Conservation (phyloP, 2,329 filamentous ascomycete species). For the Orbilia quercus region DNA sequence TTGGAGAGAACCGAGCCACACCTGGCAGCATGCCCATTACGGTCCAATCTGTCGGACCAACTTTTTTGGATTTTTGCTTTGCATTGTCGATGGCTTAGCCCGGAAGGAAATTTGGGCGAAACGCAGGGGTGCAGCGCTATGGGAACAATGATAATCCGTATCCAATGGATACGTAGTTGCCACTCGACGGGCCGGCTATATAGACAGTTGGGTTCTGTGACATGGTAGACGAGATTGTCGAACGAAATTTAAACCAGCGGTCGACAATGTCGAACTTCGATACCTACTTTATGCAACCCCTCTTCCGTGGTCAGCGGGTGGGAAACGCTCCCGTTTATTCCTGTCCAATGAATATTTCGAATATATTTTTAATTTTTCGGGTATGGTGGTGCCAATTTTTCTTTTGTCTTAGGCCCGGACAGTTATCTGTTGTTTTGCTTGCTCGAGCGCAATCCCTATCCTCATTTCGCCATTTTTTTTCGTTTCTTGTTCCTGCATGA, state of each 20-base stretch:
- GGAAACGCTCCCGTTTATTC: background rate
- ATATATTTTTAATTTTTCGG: too few relatives aligned
- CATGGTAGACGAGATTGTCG: constrained; percentile 10
- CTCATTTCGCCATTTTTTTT: constrained; percentile 51
- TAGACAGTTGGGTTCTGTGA: background rate
- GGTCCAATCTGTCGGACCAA: constrained; percentile 3
- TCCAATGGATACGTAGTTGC: background rate
- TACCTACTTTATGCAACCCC: too few relatives aligned
- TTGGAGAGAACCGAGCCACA: constrained; percentile 33
- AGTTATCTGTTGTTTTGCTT: constrained; percentile 19
- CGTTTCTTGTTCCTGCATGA: constrained; percentile 54
- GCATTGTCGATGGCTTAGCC: constrained; percentile 23
- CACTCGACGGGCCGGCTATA: constrained; percentile 17
- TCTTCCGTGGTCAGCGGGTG: background rate
- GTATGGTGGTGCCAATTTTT: constrained; percentile 11
- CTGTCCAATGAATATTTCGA: constrained; percentile 29
- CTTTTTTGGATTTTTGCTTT: too few relatives aligned
- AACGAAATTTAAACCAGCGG: background rate
- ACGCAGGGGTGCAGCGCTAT: constrained; percentile 23
- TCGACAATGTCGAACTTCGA: too few relatives aligned
- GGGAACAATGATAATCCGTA: constrained; percentile 36
- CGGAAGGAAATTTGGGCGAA: constrained; percentile 23
- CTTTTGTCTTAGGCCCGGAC: constrained; percentile 27
- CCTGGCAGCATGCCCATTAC: constrained; percentile 21
- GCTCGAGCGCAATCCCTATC: constrained; percentile 27